Conservation (phyloP, 352 stramenopile genomes). For the Pythium aphanidermatum region DNA sequence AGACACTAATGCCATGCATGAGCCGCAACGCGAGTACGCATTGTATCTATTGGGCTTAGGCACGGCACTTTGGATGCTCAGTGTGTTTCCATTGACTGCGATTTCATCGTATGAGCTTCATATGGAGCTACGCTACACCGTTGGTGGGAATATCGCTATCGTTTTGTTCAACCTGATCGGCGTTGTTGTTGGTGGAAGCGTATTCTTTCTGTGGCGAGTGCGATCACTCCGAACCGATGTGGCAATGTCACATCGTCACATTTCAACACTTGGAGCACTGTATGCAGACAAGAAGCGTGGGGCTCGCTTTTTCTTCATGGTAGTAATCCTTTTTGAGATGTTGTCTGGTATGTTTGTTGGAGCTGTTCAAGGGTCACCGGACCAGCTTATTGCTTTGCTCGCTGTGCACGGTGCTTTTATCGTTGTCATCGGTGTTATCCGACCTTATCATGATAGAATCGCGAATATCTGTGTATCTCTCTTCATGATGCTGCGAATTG, state of each 20-base stretch:
- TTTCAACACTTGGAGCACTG: conserved; percentile 47
- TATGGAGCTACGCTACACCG: conserved; percentile 54
- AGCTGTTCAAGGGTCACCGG: conserved; percentile 30
- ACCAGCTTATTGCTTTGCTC: conserved; percentile 48
- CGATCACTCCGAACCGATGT: conserved; percentile 26
- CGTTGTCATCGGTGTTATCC: conserved; percentile 38
- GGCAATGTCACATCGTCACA: conserved; percentile 41
- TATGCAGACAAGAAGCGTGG: conserved; percentile 48
- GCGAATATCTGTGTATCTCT: conserved; percentile 30
- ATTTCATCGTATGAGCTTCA: conserved; percentile 54
- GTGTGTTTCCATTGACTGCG: conserved; percentile 46
- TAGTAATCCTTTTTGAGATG: conserved; percentile 39
- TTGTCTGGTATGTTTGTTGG: conserved; percentile 47
- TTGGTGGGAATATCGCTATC: conserved; percentile 35
- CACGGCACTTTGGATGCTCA: conserved; percentile 46
- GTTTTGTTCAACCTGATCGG: conserved; percentile 41
- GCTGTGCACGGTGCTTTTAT: conserved; percentile 47
- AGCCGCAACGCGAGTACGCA: conserved; percentile 39
- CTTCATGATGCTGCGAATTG: conserved; percentile 36
- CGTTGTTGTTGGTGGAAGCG: conserved; percentile 35
- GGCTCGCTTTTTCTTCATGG: conserved; percentile 61
- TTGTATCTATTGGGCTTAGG: conserved; percentile 45
- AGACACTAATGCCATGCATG: too few relatives aligned
- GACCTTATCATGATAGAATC: conserved; percentile 35
- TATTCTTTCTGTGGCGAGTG: conserved; percentile 37